phyloP scores from a whole-genome alignment of 2,329 filamentous ascomycete genomes.

The Xylaria sp. region DNA sequence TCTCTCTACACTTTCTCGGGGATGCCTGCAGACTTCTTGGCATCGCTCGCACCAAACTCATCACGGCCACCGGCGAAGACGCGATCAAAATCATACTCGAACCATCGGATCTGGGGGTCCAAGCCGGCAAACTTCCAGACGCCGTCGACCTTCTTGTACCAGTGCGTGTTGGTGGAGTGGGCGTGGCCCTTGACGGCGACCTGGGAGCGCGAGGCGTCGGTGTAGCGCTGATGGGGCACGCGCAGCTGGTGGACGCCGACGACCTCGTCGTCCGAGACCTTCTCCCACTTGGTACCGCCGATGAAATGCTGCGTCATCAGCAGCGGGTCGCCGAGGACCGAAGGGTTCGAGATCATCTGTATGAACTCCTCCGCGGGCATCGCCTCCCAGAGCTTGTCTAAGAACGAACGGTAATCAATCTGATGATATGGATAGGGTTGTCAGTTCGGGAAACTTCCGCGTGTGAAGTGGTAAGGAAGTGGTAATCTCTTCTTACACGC shows the following conservation, averaged over 20 bases:
- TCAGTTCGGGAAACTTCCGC: slow-evolving; percentile 15
- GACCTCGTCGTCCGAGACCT: slow-evolving; percentile 67
- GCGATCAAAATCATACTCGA: slow-evolving; percentile 67
- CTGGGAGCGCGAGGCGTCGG: slow-evolving; percentile 57
- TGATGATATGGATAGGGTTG: slow-evolving; percentile 52
- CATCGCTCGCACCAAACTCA: slow-evolving; percentile 48
- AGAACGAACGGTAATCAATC: slow-evolving; percentile 77
- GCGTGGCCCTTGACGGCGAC: slow-evolving; percentile 70
- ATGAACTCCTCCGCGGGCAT: slow-evolving; percentile 73
- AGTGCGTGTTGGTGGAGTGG: slow-evolving; percentile 67
- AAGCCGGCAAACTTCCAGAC: slow-evolving; percentile 71
- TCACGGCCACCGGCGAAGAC: slow-evolving; percentile 60
- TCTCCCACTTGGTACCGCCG: slow-evolving; percentile 68
- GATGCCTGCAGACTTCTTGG: slow-evolving; percentile 34
- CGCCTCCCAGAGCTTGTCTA: slow-evolving; percentile 68
- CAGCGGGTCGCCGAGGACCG: slow-evolving; percentile 69
- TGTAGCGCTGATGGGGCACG: slow-evolving; percentile 71
- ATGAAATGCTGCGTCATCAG: slow-evolving; percentile 75
- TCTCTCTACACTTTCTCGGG: slow-evolving; percentile 34
- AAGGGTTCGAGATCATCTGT: slow-evolving; percentile 65
- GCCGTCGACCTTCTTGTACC: slow-evolving; percentile 68
- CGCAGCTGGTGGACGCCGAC: slow-evolving; percentile 71
- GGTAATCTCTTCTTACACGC: slow-evolving; percentile 51
- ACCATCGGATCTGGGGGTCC: slow-evolving; percentile 66
- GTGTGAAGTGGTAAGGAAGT: no score